A percentile compares a stretch with the other conserved stretches of the same genome.
phyloP scores from a whole-genome alignment of 2,329 filamentous ascomycete genomes.

The Xylaria hypoxylon region DNA sequence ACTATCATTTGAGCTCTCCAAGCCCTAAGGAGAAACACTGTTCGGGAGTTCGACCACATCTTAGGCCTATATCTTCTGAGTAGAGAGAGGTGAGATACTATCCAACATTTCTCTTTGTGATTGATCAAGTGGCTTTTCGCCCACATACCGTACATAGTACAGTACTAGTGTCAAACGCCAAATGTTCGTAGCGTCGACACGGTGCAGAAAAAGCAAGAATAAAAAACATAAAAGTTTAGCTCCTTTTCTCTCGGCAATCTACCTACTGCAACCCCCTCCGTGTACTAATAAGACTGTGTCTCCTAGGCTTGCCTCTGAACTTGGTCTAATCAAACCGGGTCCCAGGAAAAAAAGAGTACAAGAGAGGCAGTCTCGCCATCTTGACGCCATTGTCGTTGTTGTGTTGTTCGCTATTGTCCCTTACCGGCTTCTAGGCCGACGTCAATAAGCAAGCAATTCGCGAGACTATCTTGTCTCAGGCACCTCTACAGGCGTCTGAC shows the following conservation, averaged over 20 bases:
- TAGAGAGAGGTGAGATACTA: slow-evolving; percentile 38
- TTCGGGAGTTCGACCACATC: slow-evolving; percentile 31
- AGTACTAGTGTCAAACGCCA: slow-evolving; percentile 32
- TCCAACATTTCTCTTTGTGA: slow-evolving; percentile 24
- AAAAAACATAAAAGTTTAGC: slow-evolving; percentile 35
- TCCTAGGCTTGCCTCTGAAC: slow-evolving; percentile 33
- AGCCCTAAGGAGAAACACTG: slow-evolving; percentile 17
- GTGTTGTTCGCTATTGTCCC: slow-evolving; percentile 36
- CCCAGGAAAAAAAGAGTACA: slow-evolving; percentile 34
- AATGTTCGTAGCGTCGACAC: slow-evolving; percentile 31
- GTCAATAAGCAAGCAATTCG: slow-evolving; percentile 36
- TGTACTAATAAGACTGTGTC: slow-evolving; percentile 36
- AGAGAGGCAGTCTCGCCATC: slow-evolving; percentile 44
- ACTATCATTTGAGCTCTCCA: slow-evolving; percentile 17
- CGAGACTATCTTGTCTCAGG: slow-evolving; percentile 32
- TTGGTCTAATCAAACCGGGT: slow-evolving; percentile 44
- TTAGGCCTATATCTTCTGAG: slow-evolving; percentile 15
- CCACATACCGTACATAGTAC: slow-evolving; percentile 26
- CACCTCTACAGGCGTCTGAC: slow-evolving; percentile 39
- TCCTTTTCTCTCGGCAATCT: slow-evolving; percentile 30
- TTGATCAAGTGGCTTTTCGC: slow-evolving; percentile 36
- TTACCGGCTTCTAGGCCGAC: slow-evolving; percentile 40
- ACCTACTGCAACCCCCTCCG: slow-evolving; percentile 40
- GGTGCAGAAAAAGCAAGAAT: slow-evolving; percentile 35
- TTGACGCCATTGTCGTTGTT: slow-evolving; percentile 43